Conservation (phyloP, 331 rosid species). For the Prunus yedoensis region DNA sequence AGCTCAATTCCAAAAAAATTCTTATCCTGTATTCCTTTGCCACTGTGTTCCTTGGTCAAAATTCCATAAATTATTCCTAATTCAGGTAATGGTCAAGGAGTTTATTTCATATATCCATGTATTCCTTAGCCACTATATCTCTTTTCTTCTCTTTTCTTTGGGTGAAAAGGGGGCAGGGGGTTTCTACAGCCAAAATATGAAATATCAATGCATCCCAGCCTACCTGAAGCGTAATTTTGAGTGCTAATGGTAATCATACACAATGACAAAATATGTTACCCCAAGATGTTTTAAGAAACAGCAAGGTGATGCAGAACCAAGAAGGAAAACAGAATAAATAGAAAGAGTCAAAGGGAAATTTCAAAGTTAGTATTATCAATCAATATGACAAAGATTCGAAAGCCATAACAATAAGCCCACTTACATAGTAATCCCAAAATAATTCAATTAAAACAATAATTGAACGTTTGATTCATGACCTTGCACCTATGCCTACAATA, state of each 20-base stretch:
- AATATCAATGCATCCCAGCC: neutral
- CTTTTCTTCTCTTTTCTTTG: neutral
- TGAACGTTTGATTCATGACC: no score
- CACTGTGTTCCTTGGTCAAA: no score
- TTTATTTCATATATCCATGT: no score
- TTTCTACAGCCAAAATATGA: neutral
- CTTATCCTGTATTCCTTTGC: no score
- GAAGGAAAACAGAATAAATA: neutral
- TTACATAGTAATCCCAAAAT: no score
- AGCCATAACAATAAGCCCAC: neutral
- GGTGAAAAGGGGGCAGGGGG: neutral
- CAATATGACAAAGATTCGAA: neutral
- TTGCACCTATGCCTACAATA: no score
- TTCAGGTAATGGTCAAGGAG: neutral
- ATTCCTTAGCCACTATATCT: no score
- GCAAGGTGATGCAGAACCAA: neutral
- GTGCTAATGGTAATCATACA: neutral
- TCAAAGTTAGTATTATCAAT: neutral
- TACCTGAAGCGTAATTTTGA: neutral
- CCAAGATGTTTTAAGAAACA: neutral
- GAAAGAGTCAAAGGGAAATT: neutral
- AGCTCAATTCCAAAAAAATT: no score
- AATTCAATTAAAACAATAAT: no score
- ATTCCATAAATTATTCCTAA: no score
- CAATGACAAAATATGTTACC: neutral